These are phyloP conservation scores for Aspergillus haitiensis DNA, from an alignment of 495 filamentous ascomycete genomes.

Conservation along the genomic window DNA sequence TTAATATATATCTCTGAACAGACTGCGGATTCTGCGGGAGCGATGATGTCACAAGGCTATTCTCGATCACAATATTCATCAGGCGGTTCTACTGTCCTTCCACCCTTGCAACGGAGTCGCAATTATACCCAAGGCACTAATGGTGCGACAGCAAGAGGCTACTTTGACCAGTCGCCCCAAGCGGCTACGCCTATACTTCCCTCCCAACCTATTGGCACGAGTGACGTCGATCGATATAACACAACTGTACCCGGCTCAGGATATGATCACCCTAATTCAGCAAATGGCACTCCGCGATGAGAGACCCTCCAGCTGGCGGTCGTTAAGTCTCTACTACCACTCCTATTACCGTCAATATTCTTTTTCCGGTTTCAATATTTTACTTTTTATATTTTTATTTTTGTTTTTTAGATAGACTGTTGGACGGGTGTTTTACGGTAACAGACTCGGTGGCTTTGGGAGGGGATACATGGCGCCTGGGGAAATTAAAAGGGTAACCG, in stretches of 20 bases:
- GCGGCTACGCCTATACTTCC: constrained; percentile 42
- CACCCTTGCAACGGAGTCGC: constrained; percentile 43
- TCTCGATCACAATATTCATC: constrained; percentile 35
- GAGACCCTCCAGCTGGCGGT: background rate
- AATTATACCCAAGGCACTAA: constrained; percentile 36
- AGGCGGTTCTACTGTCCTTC: constrained; percentile 38
- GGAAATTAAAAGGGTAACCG: constrained; percentile 27
- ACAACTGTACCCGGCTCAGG: constrained; percentile 26
- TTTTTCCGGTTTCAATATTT: constrained; percentile 18
- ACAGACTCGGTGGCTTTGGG: constrained; percentile 27
- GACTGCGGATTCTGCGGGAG: constrained; percentile 44
- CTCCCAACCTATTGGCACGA: constrained; percentile 37
- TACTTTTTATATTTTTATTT: constrained; percentile 11
- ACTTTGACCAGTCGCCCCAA: constrained; percentile 40
- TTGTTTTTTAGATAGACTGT: constrained; percentile 30
- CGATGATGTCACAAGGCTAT: constrained; percentile 46
- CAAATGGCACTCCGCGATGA: constrained; percentile 42
- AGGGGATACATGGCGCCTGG: constrained; percentile 34
- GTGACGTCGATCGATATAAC: constrained; percentile 40
- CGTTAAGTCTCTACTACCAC: constrained; percentile 5
- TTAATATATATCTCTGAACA: constrained; percentile 31
- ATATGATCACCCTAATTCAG: constrained; percentile 37
- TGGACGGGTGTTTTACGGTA: constrained; percentile 29
- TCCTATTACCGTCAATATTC: constrained; percentile 14
- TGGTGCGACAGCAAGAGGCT: constrained; percentile 32